Conservation (phyloP, 2,329 filamentous ascomycete genomes). For the Monosporascus sp. region DNA sequence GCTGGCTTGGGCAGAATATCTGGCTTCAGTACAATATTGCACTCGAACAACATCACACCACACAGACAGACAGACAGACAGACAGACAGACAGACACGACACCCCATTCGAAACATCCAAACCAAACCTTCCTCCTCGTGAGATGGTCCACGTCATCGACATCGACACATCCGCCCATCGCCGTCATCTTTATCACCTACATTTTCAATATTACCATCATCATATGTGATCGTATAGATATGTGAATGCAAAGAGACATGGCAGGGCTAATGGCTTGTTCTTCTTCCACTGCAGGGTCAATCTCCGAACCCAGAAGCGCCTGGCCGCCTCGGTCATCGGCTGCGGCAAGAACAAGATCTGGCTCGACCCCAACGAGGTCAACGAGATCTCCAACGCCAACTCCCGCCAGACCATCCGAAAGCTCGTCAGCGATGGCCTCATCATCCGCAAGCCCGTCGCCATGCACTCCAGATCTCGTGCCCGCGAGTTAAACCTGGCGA, state of each 20-base stretch:
- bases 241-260: background rate
- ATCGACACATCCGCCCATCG: background rate
- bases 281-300: conserved; percentile 72
- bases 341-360: conserved; percentile 99
- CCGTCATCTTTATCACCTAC: background rate
- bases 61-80: background rate
- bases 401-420: conserved; percentile 99
- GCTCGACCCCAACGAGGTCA: conserved; percentile 99
- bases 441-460: conserved; percentile 99
- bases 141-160: background rate
- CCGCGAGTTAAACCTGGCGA: conserved; percentile 88
- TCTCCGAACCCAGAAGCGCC: conserved; percentile 99
- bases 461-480: conserved; percentile 98
- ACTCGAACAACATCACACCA: background rate
- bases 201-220: background rate
- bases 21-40: background rate
- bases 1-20: background rate
- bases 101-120: background rate
- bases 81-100: background rate
- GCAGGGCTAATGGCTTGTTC: conserved; percentile 13
- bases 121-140: background rate
- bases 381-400: conserved; percentile 99
- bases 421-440: conserved; percentile 98
- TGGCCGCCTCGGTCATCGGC: conserved; percentile 96
- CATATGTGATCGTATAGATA: background rate